Evolutionary conservation across 2,329 filamentous ascomycete species (phyloP).

Genomic region (Rhinocladiella mackenziei): DNA sequence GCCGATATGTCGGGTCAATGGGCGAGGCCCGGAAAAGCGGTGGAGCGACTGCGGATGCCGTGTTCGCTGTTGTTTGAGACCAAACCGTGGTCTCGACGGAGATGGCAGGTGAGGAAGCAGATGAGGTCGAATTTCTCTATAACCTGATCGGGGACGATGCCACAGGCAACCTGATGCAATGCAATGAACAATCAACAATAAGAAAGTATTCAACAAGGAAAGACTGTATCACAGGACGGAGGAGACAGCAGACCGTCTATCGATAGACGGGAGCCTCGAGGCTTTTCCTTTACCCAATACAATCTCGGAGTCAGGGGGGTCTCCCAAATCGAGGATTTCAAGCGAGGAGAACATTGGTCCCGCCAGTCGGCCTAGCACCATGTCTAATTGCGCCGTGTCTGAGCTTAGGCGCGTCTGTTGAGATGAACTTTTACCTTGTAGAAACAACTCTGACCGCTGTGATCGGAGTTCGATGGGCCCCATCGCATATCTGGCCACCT

Average conservation of each 20-base stretch:
- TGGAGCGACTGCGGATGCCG: conserved; percentile 58
- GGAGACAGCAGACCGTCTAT: conserved; percentile 17
- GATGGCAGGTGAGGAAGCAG: conserved; percentile 2
- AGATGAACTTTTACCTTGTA: conserved; percentile 12
- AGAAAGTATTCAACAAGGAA: conserved; percentile 2
- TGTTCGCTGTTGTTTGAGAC: conserved; percentile 39
- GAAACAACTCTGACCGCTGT: not conserved
- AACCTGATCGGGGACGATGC: too few relatives aligned
- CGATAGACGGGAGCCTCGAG: conserved; percentile 25
- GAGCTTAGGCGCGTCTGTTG: conserved; percentile 18
- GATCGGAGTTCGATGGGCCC: not conserved
- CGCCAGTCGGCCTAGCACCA: conserved; percentile 21
- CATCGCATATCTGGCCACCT: not conserved
- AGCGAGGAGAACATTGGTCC: conserved; percentile 20
- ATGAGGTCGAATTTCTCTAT: too few relatives aligned
- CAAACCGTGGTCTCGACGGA: conserved; percentile 26
- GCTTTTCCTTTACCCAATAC: conserved; percentile 24
- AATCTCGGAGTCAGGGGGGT: conserved; percentile 20
- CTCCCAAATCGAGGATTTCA: conserved; percentile 9
- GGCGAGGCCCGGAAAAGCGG: conserved; percentile 58
- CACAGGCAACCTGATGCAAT: conserved; percentile 1
- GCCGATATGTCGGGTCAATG: conserved; percentile 44
- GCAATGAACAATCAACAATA: not conserved
- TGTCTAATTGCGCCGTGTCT: conserved; percentile 26
- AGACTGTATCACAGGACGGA: conserved; percentile 13